phyloP scores from a whole-genome alignment of 768 basidiomycete species.

The Gloeostereum incarnatum region DNA sequence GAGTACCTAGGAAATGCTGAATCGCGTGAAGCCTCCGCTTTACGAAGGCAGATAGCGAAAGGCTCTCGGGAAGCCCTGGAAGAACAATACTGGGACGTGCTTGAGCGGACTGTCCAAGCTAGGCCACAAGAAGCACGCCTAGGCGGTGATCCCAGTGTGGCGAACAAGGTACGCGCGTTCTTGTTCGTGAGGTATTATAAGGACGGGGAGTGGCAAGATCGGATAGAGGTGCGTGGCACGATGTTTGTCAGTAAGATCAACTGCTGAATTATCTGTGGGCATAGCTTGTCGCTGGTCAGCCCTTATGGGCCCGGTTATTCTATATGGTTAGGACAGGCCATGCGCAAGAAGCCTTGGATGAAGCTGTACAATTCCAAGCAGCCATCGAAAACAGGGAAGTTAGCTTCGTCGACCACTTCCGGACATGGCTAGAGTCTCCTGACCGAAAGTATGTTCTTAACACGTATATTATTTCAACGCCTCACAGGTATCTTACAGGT shows the following conservation, averaged over 20 bases:
- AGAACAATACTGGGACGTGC: slow-evolving; percentile 78
- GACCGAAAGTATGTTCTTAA: slow-evolving; percentile 54
- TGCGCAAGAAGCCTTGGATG: slow-evolving; percentile 67
- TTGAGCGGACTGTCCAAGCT: slow-evolving; percentile 77
- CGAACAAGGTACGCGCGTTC: slow-evolving; percentile 87
- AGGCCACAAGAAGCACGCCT: slow-evolving; percentile 78
- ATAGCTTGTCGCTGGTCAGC: slow-evolving; percentile 80
- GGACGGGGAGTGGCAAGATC: slow-evolving; percentile 78
- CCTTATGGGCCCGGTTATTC: slow-evolving; percentile 92
- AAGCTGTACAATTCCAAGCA: slow-evolving; percentile 60
- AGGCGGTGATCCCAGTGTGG: slow-evolving; percentile 85
- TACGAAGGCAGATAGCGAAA: slow-evolving; percentile 66
- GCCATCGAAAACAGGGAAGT: slow-evolving; percentile 72
- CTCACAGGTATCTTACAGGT: slow-evolving; percentile 22
- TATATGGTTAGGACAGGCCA: slow-evolving; percentile 87
- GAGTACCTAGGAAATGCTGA: slow-evolving; percentile 64
- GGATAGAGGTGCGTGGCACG: slow-evolving; percentile 64
- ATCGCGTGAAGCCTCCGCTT: slow-evolving; percentile 51
- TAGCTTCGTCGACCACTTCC: slow-evolving; percentile 76
- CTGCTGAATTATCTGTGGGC: no score
- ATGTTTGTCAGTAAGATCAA: slow-evolving; percentile 3
- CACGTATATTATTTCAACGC: slow-evolving; percentile 1
- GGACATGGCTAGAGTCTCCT: slow-evolving; percentile 72
- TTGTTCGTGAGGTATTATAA: slow-evolving; percentile 72
- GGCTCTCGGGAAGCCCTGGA: slow-evolving; percentile 81